Conservation (phyloP, 31 red algal species). For the Odonthalia washingtoniensis region DNA sequence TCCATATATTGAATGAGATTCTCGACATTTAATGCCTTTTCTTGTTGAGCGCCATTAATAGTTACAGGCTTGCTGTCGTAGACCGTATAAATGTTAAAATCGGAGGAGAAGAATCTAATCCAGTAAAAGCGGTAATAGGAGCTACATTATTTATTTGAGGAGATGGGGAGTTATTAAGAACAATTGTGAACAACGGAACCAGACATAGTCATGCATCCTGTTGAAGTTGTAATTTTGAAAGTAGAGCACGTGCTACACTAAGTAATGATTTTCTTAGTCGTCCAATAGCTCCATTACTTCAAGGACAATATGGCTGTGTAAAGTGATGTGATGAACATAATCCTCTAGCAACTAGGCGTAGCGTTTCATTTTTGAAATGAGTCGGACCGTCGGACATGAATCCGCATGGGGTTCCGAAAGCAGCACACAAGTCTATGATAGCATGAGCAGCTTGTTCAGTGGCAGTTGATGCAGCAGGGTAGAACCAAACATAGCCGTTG, state of each 20-base stretch:
- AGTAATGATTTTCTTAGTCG: neutral
- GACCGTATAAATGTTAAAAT: conserved; percentile 1
- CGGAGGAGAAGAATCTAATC: neutral
- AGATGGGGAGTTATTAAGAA: neutral
- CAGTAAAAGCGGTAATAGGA: no score
- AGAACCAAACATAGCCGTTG: conserved; percentile 30
- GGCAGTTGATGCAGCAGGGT: neutral
- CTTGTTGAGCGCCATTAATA: neutral
- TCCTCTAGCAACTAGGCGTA: neutral
- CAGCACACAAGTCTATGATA: conserved; percentile 20
- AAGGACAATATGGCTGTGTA: conserved; percentile 7
- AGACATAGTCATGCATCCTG: neutral
- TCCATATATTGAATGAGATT: neutral
- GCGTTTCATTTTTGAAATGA: conserved; percentile 10
- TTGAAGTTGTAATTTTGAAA: neutral
- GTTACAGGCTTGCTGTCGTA: neutral
- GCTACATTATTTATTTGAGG: neutral
- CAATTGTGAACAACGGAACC: neutral
- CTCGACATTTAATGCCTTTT: neutral
- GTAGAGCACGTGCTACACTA: neutral
- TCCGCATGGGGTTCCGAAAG: neutral
- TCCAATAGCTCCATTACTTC: neutral
- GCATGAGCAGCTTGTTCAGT: conserved; percentile 27
- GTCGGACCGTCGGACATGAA: conserved; percentile 26
- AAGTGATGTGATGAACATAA: no score